Base-by-base conservation (phyloP, 176 grass and related monocot species). In the Juncus inflexus region DNA sequence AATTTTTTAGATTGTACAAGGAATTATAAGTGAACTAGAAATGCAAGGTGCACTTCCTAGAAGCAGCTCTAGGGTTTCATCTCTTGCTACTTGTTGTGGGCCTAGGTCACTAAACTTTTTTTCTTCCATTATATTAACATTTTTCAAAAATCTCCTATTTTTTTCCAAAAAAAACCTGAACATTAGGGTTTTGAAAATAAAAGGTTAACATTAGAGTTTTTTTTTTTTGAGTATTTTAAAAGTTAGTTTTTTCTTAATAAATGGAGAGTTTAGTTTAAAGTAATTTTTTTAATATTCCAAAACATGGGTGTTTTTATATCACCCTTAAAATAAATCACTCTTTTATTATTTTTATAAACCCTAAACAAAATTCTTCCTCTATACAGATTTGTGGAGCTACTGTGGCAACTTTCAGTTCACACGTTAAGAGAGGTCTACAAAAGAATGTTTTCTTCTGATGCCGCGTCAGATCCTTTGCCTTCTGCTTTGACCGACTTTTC, bases 61-160 rank as follows among this genome's bases (percentile, higher is more conserved):
- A 83, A 99, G 95, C 80, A 99, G 89, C 78, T 99, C 95, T 76
- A 86, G 95, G 78, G 95, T 99, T 79, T 99, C 95, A 3, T 99
- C 95, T 1, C 80, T 99, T 3, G 95, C 95, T 5, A 99, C 95
- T 36, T 99, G 95, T 72, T 99, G 95, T 0, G 95, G 95, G 4
- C 86, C 89, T 3, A 99, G 95, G 95, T 94, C 40, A 94, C 9
- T 54, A 54, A 9, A 50, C 14, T 51, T 66, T 51, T 10, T 35
- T 19, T 50, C 3, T 41, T 28, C 19, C 19, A 28, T 28, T 28
- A 28, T 28, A 28, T 28, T 28, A 28, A 28, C 19, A 28, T 28
- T 28, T 28, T 28, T 28, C 19, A 28, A 28, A 28, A 28, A 28
- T 28, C 19, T 28, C 19, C 19, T 28, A 28, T 28, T 28, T 28